Base-by-base conservation (phyloP, 306 rosid species). In the Astragalus membranaceus region DNA sequence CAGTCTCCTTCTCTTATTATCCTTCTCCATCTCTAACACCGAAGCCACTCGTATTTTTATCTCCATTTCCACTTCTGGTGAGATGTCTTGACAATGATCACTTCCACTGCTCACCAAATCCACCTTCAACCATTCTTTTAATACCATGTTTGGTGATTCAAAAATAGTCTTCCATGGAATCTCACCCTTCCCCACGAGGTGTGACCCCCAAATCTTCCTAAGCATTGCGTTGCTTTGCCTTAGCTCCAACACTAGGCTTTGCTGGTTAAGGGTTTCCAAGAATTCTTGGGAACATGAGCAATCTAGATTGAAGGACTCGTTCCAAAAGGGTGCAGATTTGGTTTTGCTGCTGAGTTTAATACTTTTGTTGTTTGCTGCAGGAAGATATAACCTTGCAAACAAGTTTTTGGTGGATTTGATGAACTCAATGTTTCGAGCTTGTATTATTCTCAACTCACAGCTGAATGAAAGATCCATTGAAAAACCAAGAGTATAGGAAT, bases 161-260 rank as follows among this genome's bases (percentile, higher is more conserved):
- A 86, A 67, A 64, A 91, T 60, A 10, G 63, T 63, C 63, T 75
- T 82, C 97, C 94, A 88, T 5, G 87, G 80, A 77, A 94, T 75
- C 83, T 84, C 87, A 68, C 86, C 89, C 76, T 60, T 87, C 0
- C 88, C 91, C 52, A 94, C 52, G 33, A 91, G 80, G n/a, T 65
- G 82, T 42, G 99, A 94, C 10, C 97, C 81, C 64, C 53, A 43
- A 6, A 88, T 69, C 17, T 13, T 80, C 36, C 80, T 80, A 7
- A 87, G 41, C 57, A 81, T 3, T 3, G 30, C 33, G 78, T 68
- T 88, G 74, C 86, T 79, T 75, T 79, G 83, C 57, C 96, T 75
- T n/a, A 94, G 84, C 83, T 94, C 97, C 37, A 94, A 81, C 32
- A 84, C 83, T 20, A 91, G 66, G 39, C 53, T 88, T 35, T 86